Evolutionary conservation across 164 flowering plant genomes (phyloP).

Genomic region (Liquidambar formosana): DNA sequence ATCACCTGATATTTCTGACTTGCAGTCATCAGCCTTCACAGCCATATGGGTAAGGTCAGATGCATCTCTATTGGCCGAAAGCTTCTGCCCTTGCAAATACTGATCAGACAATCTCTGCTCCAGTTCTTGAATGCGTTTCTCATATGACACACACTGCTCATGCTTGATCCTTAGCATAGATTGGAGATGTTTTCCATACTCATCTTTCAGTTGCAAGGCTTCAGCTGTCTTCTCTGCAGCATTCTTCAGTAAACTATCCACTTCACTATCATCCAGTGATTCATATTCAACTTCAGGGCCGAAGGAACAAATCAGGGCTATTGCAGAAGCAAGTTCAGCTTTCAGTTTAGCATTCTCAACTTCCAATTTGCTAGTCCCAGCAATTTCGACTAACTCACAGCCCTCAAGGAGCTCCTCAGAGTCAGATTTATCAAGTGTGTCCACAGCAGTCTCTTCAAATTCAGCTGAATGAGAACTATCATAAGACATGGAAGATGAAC

Average conservation of each 20-base stretch:
- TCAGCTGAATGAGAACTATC: slow-evolving; percentile 55
- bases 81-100: slow-evolving; percentile 53
- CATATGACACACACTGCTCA: slow-evolving; percentile 79
- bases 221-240: slow-evolving; percentile 85
- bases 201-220: slow-evolving; percentile 90
- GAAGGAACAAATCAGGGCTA: slow-evolving; percentile 70
- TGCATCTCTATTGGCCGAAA: slow-evolving; percentile 36
- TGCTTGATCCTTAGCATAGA: slow-evolving; percentile 73
- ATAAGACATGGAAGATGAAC: slow-evolving; percentile 57
- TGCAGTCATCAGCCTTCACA: slow-evolving; percentile 56
- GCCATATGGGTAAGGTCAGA: slow-evolving; percentile 36
- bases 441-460: slow-evolving; percentile 39
- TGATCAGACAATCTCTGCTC: slow-evolving; percentile 84
- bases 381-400: slow-evolving; percentile 72
- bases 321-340: slow-evolving; percentile 95
- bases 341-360: slow-evolving; percentile 95
- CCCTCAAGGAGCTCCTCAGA: slow-evolving; percentile 57
- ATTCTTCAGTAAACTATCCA: slow-evolving; percentile 59
- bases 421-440: slow-evolving; percentile 42
- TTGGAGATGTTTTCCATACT: slow-evolving; percentile 78
- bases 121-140: slow-evolving; percentile 87
- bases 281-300: slow-evolving; percentile 57
- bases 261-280: slow-evolving; percentile 65
- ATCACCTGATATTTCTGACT: slow-evolving; percentile 58
- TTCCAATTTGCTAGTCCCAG: slow-evolving; percentile 95